Evolutionary conservation across 192 early-diverging fungal species (phyloP).

Genomic region (Piromyces finnis): DNA sequence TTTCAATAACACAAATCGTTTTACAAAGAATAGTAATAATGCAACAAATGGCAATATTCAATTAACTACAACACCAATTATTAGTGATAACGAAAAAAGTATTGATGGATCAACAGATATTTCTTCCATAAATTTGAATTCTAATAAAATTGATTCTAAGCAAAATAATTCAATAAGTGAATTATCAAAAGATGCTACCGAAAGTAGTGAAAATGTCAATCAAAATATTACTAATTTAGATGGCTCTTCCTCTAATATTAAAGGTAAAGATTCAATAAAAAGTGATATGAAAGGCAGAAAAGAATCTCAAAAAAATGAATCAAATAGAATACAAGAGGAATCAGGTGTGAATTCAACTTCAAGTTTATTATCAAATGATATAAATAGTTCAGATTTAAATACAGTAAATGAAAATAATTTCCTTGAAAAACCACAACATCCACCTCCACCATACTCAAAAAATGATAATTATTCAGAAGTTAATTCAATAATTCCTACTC

Average conservation of each 20-base stretch:
- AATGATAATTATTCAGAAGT: background rate
- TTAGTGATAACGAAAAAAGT: background rate
- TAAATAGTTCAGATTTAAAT: background rate
- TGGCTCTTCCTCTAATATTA: no score
- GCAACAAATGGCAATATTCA: background rate
- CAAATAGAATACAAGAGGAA: background rate
- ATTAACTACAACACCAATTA: background rate
- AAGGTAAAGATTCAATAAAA: no score
- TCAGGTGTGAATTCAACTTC: background rate
- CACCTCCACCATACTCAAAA: background rate
- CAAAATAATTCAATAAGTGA: no score
- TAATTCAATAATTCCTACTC: background rate
- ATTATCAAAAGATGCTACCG: no score
- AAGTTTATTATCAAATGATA: background rate
- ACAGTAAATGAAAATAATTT: background rate
- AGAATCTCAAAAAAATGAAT: background rate
- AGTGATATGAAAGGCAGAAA: background rate
- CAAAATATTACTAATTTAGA: no score
- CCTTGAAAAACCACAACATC: background rate
- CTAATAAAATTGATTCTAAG: no score
- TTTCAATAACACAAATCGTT: background rate
- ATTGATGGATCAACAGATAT: background rate
- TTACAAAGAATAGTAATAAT: background rate
- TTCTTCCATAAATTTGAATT: no score
- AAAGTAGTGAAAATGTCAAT: no score